Evolutionary conservation across 2,329 filamentous ascomycete genomes (phyloP), one percentile per base, ranked within the genome.

Genomic region (Apiospora hydei): DNA sequence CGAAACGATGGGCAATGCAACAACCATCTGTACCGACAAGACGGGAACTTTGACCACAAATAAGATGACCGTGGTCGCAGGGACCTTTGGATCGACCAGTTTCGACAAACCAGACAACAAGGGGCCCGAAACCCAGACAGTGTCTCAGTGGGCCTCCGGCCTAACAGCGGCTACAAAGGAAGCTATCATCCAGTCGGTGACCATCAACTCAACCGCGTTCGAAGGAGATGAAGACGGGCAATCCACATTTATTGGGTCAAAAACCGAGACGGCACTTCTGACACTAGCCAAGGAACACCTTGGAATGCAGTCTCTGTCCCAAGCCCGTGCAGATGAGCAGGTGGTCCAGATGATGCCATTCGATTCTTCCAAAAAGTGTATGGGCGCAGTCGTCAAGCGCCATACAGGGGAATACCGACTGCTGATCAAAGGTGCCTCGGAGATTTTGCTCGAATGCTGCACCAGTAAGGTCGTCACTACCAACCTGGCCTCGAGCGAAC

Each of bases 11-110:
- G 91, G 91, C 6, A 93, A 93, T 76, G 90, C 90, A 41, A 92
- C 90, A 1, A 92, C 93, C 0, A 92, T 96, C 47, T 96, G 93
- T 81, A 95, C 93, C 4, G 93, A 94, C 80, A 94, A 94, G 82
- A 94, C 92, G 1, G 92, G 92, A 69, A 94, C 92, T 6, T 82
- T 94, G 24, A 94, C 92, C 0, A 91, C 93, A 72, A 93, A 93
- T 78, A 90, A 91, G 80, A 93, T 93, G 91, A 92, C 91, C 0
- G 92, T 94, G 1, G 92, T 95, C 43, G 91, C 92, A 38, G 92
- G 92, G 8, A 91, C 91, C 6, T 82, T 94, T 53, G 92, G 92
- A 43, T 80, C 78, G 69, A 80, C 78, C 30, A 78, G 74, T 68
- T 81, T 81, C 47, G 74, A 71, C 69, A 80, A 78, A 72, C 46